A percentile compares a stretch with the other conserved stretches of the same genome.
Conservation (phyloP, 768 basidiomycete genomes). For the Mycena leptocephala region DNA sequence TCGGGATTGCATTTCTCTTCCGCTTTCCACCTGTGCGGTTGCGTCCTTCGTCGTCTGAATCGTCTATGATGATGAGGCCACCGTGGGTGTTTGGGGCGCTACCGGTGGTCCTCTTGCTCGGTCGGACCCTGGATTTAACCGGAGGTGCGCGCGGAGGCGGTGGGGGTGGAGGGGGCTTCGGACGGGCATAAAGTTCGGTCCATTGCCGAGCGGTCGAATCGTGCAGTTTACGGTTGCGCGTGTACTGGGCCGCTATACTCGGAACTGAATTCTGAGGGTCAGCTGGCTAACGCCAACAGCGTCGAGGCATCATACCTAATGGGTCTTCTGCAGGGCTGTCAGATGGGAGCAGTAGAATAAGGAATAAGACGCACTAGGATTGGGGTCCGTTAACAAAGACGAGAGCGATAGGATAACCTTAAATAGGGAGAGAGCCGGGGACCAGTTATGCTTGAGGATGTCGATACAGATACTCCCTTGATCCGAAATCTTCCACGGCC, state of each 20-base stretch:
- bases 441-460: constrained; percentile 96
- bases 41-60: constrained; percentile 47
- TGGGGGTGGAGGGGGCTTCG: constrained; percentile 53
- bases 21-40: constrained; percentile 47
- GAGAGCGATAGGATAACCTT: constrained; percentile 96
- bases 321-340: constrained; percentile 71
- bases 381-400: constrained; percentile 94
- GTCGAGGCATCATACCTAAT: constrained; percentile 63
- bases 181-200: constrained; percentile 81
- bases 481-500: constrained; percentile 71
- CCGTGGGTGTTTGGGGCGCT: constrained; percentile 33
- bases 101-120: constrained; percentile 35
- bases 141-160: constrained; percentile 41
- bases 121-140: constrained; percentile 56
- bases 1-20: constrained; percentile 45
- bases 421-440: constrained; percentile 93
- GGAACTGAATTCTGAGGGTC: constrained; percentile 64
- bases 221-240: constrained; percentile 77
- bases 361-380: constrained; percentile 78
- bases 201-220: constrained; percentile 86
- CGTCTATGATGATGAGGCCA: constrained; percentile 47
- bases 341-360: neutral
- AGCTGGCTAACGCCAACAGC: constrained; percentile 1
- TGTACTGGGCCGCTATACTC: constrained; percentile 80
- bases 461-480: constrained; percentile 89